Conservation (phyloP, 768 basidiomycete species). For the Lactifluus piperatus region DNA sequence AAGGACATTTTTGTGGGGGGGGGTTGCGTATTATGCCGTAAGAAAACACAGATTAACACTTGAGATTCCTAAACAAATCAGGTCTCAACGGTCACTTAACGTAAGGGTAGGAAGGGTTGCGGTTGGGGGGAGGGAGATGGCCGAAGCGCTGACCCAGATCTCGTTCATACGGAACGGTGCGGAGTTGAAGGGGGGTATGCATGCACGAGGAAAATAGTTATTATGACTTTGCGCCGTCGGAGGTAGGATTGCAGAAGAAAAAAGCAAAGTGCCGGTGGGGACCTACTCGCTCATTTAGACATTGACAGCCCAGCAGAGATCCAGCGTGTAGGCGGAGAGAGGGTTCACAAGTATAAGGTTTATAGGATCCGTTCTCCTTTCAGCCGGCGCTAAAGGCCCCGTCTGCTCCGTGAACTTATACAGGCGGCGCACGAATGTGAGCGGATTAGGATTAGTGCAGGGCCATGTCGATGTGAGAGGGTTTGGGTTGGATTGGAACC, state of each 20-base stretch:
- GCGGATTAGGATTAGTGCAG: conserved; percentile 2
- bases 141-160: conserved; percentile 1
- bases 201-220: not conserved
- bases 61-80: not conserved
- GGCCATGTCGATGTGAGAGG: too few species aligned
- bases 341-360: not conserved
- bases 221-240: not conserved
- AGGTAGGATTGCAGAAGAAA: not conserved
- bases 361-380: not conserved
- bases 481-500: too few species aligned
- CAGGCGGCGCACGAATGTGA: not conserved
- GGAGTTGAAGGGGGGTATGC: not conserved
- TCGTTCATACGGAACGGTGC: not conserved
- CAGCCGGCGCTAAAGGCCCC: not conserved
- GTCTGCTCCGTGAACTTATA: not conserved
- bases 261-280: too few species aligned
- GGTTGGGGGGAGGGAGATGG: too few species aligned
- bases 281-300: too few species aligned
- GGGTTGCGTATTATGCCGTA: not conserved
- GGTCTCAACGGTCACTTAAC: not conserved
- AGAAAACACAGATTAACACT: conserved; percentile 5
- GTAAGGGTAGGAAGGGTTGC: not conserved
- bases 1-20: conserved; percentile 4
- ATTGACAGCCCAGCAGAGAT: not conserved
- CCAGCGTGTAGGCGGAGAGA: not conserved